Conservation (phyloP, 441 rosid species). For the Arabidopsis lyrata region DNA sequence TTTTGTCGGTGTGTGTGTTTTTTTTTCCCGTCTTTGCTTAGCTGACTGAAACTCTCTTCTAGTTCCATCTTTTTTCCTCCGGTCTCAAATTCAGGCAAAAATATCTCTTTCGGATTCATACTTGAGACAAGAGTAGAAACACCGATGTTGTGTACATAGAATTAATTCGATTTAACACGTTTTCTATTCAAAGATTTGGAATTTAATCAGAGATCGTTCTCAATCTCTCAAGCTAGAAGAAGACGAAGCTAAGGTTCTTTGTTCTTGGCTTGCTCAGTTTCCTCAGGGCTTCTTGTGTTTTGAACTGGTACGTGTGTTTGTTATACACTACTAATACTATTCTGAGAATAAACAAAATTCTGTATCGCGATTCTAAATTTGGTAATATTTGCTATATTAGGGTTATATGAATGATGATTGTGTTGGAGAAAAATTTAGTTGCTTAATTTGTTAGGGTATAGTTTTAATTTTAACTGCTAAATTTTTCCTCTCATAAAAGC, state of each 20-base stretch:
- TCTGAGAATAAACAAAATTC: background rate
- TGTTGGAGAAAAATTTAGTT: background rate
- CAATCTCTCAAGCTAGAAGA: conserved; percentile 34
- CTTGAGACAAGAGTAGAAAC: background rate
- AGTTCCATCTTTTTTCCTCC: conserved; percentile 12
- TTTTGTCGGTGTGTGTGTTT: conserved; percentile 21
- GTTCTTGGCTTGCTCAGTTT: conserved; percentile 22
- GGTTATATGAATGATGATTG: background rate
- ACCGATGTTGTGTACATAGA: conserved; percentile 20
- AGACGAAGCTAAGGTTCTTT: conserved; percentile 17
- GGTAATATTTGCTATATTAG: conserved; percentile 17
- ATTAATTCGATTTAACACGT: conserved; percentile 8
- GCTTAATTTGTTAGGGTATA: background rate
- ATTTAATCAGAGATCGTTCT: background rate
- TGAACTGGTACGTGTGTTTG: conserved; percentile 16
- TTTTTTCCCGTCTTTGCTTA: conserved; percentile 5
- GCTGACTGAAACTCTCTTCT: conserved; percentile 20
- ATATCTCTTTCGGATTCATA: background rate
- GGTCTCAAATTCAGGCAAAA: background rate
- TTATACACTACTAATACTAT: conserved; percentile 3
- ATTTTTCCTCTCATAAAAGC: background rate
- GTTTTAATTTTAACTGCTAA: background rate
- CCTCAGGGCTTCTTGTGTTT: background rate
- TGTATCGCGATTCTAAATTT: conserved; percentile 21
- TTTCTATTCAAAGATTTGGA: background rate